These are phyloP conservation scores for Cichorium intybus DNA, from an alignment of 140 eudicot genomes.

Conservation along the genomic window DNA sequence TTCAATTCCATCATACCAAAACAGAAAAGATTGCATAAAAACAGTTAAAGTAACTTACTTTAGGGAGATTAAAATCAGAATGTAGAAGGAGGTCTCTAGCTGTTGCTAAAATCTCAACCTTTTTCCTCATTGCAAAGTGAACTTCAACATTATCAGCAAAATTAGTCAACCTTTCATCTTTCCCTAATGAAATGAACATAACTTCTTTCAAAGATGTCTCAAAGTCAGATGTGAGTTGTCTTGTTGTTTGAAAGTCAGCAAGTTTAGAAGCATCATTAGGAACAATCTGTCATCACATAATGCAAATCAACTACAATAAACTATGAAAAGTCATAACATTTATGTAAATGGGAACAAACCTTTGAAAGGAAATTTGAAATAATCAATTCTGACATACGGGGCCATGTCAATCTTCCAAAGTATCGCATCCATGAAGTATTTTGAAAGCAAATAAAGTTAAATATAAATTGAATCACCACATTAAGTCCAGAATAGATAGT, in stretches of 20 bases:
- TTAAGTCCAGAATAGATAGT: slow-evolving; percentile 56
- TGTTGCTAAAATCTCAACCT: slow-evolving; percentile 81
- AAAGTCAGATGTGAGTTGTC: slow-evolving; percentile 65
- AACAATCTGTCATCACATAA: slow-evolving; percentile 52
- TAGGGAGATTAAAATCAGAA: slow-evolving; percentile 64
- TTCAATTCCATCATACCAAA: too few species aligned
- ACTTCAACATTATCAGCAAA: slow-evolving; percentile 93
- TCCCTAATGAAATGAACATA: slow-evolving; percentile 61
- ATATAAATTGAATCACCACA: slow-evolving; percentile 54
- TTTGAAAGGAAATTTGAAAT: slow-evolving; percentile 84
- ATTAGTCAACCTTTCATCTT: slow-evolving; percentile 65
- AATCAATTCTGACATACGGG: slow-evolving; percentile 87
- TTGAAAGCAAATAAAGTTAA: slow-evolving; percentile 56
- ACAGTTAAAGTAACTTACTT: slow-evolving; percentile 36
- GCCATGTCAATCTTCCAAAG: slow-evolving; percentile 97
- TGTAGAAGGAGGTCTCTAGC: slow-evolving; percentile 75
- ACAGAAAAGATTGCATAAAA: background rate
- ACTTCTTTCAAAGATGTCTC: slow-evolving; percentile 66
- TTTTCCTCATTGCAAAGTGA: slow-evolving; percentile 93
- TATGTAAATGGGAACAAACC: slow-evolving; percentile 42
- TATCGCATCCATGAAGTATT: slow-evolving; percentile 72
- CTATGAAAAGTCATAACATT: background rate
- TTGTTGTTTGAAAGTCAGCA: slow-evolving; percentile 79
- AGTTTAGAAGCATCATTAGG: slow-evolving; percentile 97
- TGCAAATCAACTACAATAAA: background rate